Evolutionary conservation across 2,329 filamentous ascomycete genomes (phyloP), one percentile per base, ranked within the genome.

Genomic region (Aspergillus sp.): DNA sequence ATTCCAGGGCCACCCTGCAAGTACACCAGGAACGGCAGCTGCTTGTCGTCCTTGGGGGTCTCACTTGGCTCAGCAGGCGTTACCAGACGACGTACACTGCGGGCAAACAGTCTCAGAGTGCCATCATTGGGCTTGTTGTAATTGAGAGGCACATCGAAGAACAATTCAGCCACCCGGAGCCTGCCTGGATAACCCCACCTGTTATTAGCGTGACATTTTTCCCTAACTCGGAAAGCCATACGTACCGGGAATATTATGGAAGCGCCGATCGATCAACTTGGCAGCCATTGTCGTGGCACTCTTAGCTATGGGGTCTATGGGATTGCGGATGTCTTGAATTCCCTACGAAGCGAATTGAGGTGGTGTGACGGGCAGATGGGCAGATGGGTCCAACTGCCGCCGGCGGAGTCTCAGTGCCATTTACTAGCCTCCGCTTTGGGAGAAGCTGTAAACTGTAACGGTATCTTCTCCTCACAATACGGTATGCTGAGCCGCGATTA

Each of bases 1-100:
- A 90, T 88, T 3, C 93, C 93, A 0, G 93, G 94, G 0, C 94
- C 94, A 64, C 94, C 94, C 78, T 96, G 89, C 13, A 96, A 84
- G 72, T 89, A 97, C 63, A 93, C 82, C 53, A 80, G 78, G 83
- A 84, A 88, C 63, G 86, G 86, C 9, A 85, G 72, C 63, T 84
- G 81, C 52, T 78, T 76, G 39, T 79, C 77, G 19, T 78, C 76
- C 23, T 81, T 79, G n/a, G 72, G 32, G 10, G n/a, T 17, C 25
- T 43, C n/a, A n/a, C 19, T 67, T 1, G 70, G 63, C 28, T 78
- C 74, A 56, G 82, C 83, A 58, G 89, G 85, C 45, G 66, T 71
- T 21, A 66, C 64, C 60, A 87, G 80, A 67, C 88, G 90, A 57
- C 84, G 81, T 15, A 89, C 90, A 56, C 86, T 89, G 55, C 92